Base-by-base conservation (phyloP, 805 yeast species). In the Clavispora asparagi region DNA sequence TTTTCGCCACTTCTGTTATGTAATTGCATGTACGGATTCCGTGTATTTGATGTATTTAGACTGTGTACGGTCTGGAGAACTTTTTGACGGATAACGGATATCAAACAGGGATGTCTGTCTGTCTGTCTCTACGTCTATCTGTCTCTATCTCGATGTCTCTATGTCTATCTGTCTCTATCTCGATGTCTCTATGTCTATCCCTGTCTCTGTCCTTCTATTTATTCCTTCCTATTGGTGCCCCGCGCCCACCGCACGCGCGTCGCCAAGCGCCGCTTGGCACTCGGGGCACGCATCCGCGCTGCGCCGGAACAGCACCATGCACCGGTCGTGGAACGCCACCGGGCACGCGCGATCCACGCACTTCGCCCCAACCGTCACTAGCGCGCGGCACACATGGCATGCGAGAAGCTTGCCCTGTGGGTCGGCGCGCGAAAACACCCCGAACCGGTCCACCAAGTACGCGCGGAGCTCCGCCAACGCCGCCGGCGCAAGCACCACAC, bases 351-450 rank as follows among this genome's bases (percentile, higher is more conserved):
- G 36, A 23, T 39, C 42, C 35, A 32, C 36, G 43, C 56, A 54
- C 16, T 47, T 52, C 6, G 63, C 52, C 1, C 89, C 89, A 31
- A 73, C 48, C 0, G 85, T 82, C 4, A 78, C 76, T 6, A 82
- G 62, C 28, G 73, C 78, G 26, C 64, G 61, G 59, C 88, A 83
- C 13, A 77, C 81, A 27, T 51, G 44, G 54, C 89, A 83, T 23
- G 57, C 16, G 11, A 69, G 59, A 2, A 79, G 55, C 16, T 70
- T 64, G 1, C 79, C 82, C 43, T 47, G 50, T 7, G 44, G 28
- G 25, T 56, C 58, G 4, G 39, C 43, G 12, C 40, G 41, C 7
- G 56, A 42, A 14, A 45, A 45, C 23, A 56, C 44, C 0, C 79
- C 81, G 51, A 64, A 77, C 25, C 73, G 64, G 27, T 73, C 75